Base-by-base conservation (phyloP, 2,329 filamentous ascomycete genomes). In the Paraphaeosphaeria minitans region DNA sequence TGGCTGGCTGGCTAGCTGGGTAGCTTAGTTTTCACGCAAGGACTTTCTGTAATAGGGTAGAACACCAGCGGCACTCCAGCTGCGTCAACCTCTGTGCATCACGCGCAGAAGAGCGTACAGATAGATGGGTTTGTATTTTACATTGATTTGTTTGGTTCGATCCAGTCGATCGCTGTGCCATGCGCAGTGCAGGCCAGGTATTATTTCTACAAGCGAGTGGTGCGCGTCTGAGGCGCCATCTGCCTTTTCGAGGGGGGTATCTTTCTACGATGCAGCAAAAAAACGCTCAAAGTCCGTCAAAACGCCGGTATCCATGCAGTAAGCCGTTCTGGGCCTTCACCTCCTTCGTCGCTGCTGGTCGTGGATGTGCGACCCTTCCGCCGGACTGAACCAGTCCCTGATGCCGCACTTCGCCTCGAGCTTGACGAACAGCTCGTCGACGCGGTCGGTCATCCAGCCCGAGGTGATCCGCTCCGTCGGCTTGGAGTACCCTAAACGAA, bases 361-460 rank as follows among this genome's bases (percentile, higher is more conserved):
- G 19, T 53, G 51, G n/a, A 49, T 31, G 33, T 35, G 22, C 27
- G 41, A 35, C 39, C 22, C 12, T 35, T 71, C 63, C 2, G 66
- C 57, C 0, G 72, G 72, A 8, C 66, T 64, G 53, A 73, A 76
- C 74, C 74, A 77, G 50, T 77, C 74, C 16, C 68, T 49, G 16
- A 75, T 59, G 3, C 73, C 69, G 37, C 74, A 75, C 51, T 65
- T 64, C 9, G 67, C 66, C 37, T 77, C 75, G 0, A 77, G 51
- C 10, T 59, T 53, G 14, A 66, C 53, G 55, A 77, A 76, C 6
- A 75, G 56, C 12, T 68, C 65, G 42, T 77, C 73, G 0, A 77
- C 72, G 5, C 75, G 64, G 29, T 77, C 74, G 9, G 68, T 58
- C 71, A 77, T 72, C 75, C 75, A 77, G 4, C 75, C 75, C 16